phyloP scores from a whole-genome alignment of 2,329 filamentous ascomycete species.

The Exophiala sp. region DNA sequence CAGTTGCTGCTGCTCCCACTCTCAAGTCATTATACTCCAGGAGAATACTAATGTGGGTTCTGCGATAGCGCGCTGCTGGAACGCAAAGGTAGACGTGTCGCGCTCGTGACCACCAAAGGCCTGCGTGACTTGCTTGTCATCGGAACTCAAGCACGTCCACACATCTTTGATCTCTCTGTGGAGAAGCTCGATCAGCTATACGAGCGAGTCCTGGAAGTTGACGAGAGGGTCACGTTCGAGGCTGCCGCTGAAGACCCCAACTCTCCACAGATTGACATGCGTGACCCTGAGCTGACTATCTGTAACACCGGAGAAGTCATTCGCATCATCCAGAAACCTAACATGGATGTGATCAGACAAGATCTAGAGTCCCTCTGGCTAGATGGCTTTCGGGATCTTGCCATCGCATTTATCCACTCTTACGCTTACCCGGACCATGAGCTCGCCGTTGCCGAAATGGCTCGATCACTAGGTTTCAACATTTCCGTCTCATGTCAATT shows the following conservation, averaged over 20 bases:
- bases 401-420: conserved; percentile 47
- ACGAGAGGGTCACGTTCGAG: conserved; percentile 79
- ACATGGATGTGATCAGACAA: conserved; percentile 50
- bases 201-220: conserved; percentile 75
- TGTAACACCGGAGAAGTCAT: conserved; percentile 44
- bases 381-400: background rate
- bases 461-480: conserved; percentile 72
- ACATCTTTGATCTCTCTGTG: conserved; percentile 90
- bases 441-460: conserved; percentile 68
- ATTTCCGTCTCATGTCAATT: conserved; percentile 75
- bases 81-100: conserved; percentile 82
- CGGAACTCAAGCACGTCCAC: conserved; percentile 83
- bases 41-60: too few relatives aligned
- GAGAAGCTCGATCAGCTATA: conserved; percentile 82
- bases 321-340: conserved; percentile 56
- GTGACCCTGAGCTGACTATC: conserved; percentile 37
- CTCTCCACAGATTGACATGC: conserved; percentile 58
- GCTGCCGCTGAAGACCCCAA: conserved; percentile 70
- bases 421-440: conserved; percentile 89
- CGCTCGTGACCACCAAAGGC: conserved; percentile 79
- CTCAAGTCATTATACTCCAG: too few relatives aligned
- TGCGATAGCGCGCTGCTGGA: conserved; percentile 79
- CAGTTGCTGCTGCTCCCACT: too few relatives aligned
- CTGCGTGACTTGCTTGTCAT: conserved; percentile 85
- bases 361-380: conserved; percentile 57